Conservation (phyloP, 331 rosid genomes). For the Quercus phellos region DNA sequence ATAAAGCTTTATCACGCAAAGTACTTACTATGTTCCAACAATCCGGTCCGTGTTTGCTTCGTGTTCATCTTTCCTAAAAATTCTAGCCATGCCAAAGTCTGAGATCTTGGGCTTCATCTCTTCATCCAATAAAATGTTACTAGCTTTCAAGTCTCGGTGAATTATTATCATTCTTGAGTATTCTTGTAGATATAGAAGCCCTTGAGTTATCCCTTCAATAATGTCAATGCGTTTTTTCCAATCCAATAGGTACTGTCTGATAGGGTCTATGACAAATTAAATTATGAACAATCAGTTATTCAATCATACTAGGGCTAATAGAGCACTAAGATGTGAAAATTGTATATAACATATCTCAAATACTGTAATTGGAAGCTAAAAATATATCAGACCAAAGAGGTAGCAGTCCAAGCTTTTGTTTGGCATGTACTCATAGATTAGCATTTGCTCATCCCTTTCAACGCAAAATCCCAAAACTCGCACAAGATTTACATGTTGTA, state of each 20-base stretch:
- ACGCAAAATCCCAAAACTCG: constrained; percentile 37
- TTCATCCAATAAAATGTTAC: constrained; percentile 31
- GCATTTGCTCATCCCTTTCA: constrained; percentile 27
- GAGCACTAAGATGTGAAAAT: no score
- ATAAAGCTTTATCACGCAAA: no score
- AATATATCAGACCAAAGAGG: constrained; percentile 19
- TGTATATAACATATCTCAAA: background rate
- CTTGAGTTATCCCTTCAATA: constrained; percentile 39
- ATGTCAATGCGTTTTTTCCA: constrained; percentile 29
- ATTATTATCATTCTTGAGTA: constrained; percentile 31
- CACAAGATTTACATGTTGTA: constrained; percentile 45
- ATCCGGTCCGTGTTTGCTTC: no score
- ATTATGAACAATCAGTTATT: background rate
- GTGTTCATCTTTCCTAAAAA: background rate
- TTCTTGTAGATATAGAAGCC: constrained; percentile 42
- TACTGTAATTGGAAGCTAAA: background rate
- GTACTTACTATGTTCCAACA: no score
- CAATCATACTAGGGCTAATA: background rate
- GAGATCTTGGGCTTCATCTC: constrained; percentile 36
- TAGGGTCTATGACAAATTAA: constrained; percentile 15
- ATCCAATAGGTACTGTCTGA: constrained; percentile 8
- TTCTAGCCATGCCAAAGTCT: constrained; percentile 39
- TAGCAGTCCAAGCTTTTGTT: constrained; percentile 29
- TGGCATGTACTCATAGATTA: constrained; percentile 32
- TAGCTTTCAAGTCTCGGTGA: constrained; percentile 37